phyloP scores from a whole-genome alignment of 2,329 filamentous ascomycete species.

The Colletotrichum aenigma region DNA sequence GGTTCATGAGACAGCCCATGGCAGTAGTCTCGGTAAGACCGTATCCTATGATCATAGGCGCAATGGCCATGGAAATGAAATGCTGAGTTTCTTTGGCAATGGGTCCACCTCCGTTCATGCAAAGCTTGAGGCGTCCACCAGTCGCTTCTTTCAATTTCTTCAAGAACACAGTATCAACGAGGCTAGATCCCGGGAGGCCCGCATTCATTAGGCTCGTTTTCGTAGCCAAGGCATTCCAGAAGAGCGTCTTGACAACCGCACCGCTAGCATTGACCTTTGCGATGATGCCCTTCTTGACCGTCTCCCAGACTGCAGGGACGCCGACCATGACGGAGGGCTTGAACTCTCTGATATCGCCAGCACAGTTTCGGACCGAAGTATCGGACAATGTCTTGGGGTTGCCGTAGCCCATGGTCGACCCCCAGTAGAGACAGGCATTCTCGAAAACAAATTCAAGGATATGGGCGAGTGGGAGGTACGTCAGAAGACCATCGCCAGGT shows the following conservation, averaged over 20 bases:
- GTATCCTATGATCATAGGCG: slow-evolving; percentile 88
- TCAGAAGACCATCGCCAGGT: slow-evolving; percentile 78
- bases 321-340: slow-evolving; percentile 83
- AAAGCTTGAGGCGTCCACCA: slow-evolving; percentile 78
- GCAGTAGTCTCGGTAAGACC: slow-evolving; percentile 85
- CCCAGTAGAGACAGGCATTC: slow-evolving; percentile 83
- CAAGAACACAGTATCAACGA: slow-evolving; percentile 83
- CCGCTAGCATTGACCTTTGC: slow-evolving; percentile 75
- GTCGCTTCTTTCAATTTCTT: slow-evolving; percentile 92
- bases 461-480: slow-evolving; percentile 85
- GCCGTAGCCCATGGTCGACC: slow-evolving; percentile 87
- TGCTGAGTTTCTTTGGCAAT: slow-evolving; percentile 84
- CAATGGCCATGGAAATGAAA: slow-evolving; percentile 88
- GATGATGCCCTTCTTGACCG: slow-evolving; percentile 88
- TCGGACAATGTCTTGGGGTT: slow-evolving; percentile 87
- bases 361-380: slow-evolving; percentile 80
- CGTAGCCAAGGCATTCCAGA: slow-evolving; percentile 64
- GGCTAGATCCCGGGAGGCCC: slow-evolving; percentile 67
- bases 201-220: slow-evolving; percentile 55
- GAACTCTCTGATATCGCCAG: slow-evolving; percentile 86
- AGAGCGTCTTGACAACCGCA: slow-evolving; percentile 73
- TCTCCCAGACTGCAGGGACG: slow-evolving; percentile 89
- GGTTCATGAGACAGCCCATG: slow-evolving; percentile 77
- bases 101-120: slow-evolving; percentile 86
- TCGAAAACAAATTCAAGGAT: slow-evolving; percentile 93